phyloP scores from a whole-genome alignment of 495 filamentous ascomycete species.

The Penicillium arizonense region DNA sequence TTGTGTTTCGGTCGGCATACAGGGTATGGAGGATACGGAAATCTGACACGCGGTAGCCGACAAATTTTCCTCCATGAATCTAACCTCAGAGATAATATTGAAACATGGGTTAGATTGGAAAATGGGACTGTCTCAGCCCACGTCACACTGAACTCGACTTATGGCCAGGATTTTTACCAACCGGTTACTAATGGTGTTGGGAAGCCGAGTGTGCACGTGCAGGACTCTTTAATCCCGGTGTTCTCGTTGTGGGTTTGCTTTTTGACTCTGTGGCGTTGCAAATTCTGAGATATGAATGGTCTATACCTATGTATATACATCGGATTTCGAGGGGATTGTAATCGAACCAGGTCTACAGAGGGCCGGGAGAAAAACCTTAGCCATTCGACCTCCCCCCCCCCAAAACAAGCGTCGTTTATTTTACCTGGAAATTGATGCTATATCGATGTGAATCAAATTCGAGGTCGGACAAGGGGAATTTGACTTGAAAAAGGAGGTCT shows the following conservation, averaged over 20 bases:
- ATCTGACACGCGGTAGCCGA: slow-evolving; percentile 58
- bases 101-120: slow-evolving; percentile 69
- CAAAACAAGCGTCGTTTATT: no score
- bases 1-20: slow-evolving; percentile 68
- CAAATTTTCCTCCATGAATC: slow-evolving; percentile 46
- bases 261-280: no score
- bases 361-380: no score
- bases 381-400: no score
- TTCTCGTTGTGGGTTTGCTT: slow-evolving; percentile 7
- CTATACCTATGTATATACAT: no score
- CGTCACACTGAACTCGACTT: slow-evolving; percentile 65
- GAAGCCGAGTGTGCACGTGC: not conserved
- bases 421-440: no score
- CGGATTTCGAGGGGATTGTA: no score
- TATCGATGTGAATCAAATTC: no score
- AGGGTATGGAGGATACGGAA: slow-evolving; percentile 71
- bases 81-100: slow-evolving; percentile 33
- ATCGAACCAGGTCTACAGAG: no score
- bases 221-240: not conserved
- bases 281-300: no score
- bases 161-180: slow-evolving; percentile 50
- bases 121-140: slow-evolving; percentile 50
- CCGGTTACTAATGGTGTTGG: not conserved
- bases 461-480: no score
- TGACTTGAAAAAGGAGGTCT: no score